phyloP scores from a whole-genome alignment of 2,329 filamentous ascomycete species.

The Penicillium sp. region DNA sequence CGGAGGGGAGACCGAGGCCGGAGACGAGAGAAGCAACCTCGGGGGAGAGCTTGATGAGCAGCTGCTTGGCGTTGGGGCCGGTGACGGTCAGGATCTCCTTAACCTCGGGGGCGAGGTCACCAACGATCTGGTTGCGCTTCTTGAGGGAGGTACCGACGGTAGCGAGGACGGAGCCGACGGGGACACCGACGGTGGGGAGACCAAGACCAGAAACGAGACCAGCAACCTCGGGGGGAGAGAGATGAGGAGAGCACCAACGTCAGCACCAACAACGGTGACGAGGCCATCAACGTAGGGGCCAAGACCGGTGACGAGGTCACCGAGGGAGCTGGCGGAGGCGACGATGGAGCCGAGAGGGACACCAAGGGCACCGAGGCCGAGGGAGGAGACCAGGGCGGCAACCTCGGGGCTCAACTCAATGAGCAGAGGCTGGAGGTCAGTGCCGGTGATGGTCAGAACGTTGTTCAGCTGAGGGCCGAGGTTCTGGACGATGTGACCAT shows the following conservation, averaged over 20 bases:
- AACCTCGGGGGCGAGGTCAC: constrained; percentile 27
- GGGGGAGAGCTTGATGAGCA: constrained; percentile 35
- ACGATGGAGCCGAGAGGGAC: constrained; percentile 29
- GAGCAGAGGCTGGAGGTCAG: constrained; percentile 29
- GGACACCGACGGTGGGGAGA: constrained; percentile 29
- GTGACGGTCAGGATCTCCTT: constrained; percentile 30
- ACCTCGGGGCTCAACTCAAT: constrained; percentile 33
- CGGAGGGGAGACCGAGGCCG: constrained; percentile 29
- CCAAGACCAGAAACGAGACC: constrained; percentile 30
- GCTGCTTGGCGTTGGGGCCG: constrained; percentile 28
- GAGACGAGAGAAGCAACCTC: constrained; percentile 28
- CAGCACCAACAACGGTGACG: constrained; percentile 32
- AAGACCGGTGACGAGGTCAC: constrained; percentile 28
- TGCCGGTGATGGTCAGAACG: constrained; percentile 32
- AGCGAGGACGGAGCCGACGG: constrained; percentile 29
- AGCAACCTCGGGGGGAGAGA: constrained; percentile 28
- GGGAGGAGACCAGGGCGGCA: constrained; percentile 27
- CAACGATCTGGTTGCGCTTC: constrained; percentile 33
- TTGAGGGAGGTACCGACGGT: constrained; percentile 31
- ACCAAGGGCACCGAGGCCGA: constrained; percentile 28
- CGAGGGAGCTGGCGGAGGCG: constrained; percentile 26
- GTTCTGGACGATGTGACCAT: constrained; percentile 33
- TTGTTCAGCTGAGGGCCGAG: constrained; percentile 31
- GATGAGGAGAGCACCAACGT: constrained; percentile 32
- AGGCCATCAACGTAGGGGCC: constrained; percentile 26